A percentile compares a stretch with the other conserved stretches of the same genome.
phyloP scores from a whole-genome alignment of 345 rosid species.

The Camelina hispida region DNA sequence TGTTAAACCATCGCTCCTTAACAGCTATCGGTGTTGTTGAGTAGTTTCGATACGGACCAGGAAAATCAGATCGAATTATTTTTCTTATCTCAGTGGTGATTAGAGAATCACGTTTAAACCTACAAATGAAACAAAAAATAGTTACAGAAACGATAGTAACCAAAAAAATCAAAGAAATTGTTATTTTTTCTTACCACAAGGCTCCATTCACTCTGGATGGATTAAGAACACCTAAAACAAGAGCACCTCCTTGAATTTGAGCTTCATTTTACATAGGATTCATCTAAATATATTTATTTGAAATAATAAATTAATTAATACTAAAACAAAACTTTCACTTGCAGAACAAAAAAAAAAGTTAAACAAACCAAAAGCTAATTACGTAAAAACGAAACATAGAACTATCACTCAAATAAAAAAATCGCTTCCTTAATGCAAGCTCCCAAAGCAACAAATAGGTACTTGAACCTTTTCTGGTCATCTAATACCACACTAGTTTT shows the following conservation, averaged over 20 bases:
- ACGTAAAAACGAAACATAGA: too few relatives aligned
- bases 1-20: not conserved
- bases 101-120: not conserved
- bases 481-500: not conserved
- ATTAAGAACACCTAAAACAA: not conserved
- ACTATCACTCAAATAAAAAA: too few relatives aligned
- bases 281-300: not conserved
- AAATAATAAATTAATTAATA: too few relatives aligned
- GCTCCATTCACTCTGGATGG: not conserved
- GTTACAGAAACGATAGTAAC: not conserved
- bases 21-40: not conserved
- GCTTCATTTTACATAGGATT: not conserved
- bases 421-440: too few relatives aligned
- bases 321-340: too few relatives aligned
- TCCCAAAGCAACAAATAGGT: not conserved
- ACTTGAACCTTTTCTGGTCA: not conserved
- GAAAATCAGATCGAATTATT: not conserved
- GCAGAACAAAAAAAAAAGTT: too few relatives aligned
- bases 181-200: not conserved
- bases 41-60: not conserved
- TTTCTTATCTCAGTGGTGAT: not conserved
- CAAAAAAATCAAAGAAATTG: not conserved
- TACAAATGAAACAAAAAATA: not conserved
- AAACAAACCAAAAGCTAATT: too few relatives aligned
- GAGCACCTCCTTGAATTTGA: not conserved